These are phyloP conservation scores for Volvox reticuliferus DNA, from an alignment of 139 green algal species.

Conservation along the genomic window DNA sequence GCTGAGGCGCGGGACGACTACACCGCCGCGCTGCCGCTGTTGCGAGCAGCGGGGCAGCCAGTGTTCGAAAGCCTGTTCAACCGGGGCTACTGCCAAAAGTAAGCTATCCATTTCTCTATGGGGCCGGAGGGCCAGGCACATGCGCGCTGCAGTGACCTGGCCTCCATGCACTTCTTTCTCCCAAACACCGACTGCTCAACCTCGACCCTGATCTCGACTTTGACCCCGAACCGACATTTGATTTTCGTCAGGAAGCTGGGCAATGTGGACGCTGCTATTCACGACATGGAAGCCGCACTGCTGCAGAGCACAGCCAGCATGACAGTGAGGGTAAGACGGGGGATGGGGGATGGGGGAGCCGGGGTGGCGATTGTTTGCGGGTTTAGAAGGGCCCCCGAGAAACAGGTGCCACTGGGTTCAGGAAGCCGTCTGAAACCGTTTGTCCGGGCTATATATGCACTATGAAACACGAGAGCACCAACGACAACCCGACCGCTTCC, in stretches of 20 bases:
- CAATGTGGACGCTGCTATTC: neutral
- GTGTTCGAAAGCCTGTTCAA: slow-evolving; percentile 51
- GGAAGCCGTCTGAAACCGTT: too few relatives aligned
- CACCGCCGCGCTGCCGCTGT: slow-evolving; percentile 22
- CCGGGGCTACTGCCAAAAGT: slow-evolving; percentile 49
- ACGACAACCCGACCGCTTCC: too few relatives aligned
- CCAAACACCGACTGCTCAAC: too few relatives aligned
- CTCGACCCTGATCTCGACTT: too few relatives aligned
- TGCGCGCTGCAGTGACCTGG: too few relatives aligned
- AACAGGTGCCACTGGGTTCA: too few relatives aligned
- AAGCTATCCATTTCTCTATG: neutral
- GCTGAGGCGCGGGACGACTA: slow-evolving; percentile 27
- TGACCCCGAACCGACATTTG: too few relatives aligned
- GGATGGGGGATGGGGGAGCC: neutral
- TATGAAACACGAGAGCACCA: too few relatives aligned
- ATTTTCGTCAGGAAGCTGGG: slow-evolving; percentile 18
- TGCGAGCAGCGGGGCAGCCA: slow-evolving; percentile 18
- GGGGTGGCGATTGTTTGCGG: too few relatives aligned
- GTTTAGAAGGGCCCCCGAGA: neutral
- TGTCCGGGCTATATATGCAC: too few relatives aligned
- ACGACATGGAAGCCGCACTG: slow-evolving; percentile 30
- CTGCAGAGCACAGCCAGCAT: slow-evolving; percentile 33
- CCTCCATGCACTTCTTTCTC: too few relatives aligned
- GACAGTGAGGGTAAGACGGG: slow-evolving; percentile 35
- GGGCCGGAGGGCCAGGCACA: too few relatives aligned